phyloP scores from a whole-genome alignment of 305 asterid species.

The Fraxinus platypoda region DNA sequence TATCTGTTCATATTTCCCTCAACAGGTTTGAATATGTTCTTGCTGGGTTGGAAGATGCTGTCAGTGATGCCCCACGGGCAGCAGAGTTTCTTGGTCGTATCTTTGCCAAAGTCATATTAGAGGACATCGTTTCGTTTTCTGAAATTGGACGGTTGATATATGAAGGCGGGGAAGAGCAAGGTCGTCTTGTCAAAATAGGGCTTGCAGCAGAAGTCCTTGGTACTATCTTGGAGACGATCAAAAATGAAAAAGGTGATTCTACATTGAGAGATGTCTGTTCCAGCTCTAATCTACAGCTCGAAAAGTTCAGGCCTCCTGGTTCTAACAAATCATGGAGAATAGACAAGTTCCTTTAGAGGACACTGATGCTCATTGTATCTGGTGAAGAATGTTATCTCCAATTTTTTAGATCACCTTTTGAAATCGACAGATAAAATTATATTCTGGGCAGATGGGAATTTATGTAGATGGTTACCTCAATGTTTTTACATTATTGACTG shows the following conservation, averaged over 20 bases:
- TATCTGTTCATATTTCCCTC: background rate
- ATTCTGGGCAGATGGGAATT: conserved; percentile 27
- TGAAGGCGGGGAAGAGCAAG: conserved; percentile 51
- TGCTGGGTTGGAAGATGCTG: conserved; percentile 44
- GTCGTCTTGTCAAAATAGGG: conserved; percentile 45
- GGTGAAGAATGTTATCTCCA: conserved; percentile 32
- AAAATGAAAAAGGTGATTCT: conserved; percentile 36
- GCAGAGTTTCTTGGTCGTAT: conserved; percentile 48
- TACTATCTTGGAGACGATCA: conserved; percentile 36
- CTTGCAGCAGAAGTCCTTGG: conserved; percentile 50
- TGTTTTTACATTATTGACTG: conserved; percentile 31
- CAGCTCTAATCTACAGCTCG: conserved; percentile 27
- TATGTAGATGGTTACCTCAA: conserved; percentile 18
- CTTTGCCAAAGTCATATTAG: conserved; percentile 35
- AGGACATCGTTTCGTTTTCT: conserved; percentile 28
- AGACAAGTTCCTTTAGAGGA: conserved; percentile 42
- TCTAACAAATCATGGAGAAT: conserved; percentile 35
- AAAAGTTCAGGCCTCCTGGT: conserved; percentile 42
- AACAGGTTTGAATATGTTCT: conserved; percentile 43
- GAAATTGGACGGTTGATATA: conserved; percentile 35
- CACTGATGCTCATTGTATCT: conserved; percentile 22
- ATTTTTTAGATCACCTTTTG: conserved; percentile 19
- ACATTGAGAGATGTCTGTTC: conserved; percentile 25
- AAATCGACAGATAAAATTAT: conserved; percentile 23
- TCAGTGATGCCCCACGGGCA: conserved; percentile 56